These are phyloP conservation scores for Eutreptiella sp. DNA, from an alignment of 208 protist species.

Conservation along the genomic window DNA sequence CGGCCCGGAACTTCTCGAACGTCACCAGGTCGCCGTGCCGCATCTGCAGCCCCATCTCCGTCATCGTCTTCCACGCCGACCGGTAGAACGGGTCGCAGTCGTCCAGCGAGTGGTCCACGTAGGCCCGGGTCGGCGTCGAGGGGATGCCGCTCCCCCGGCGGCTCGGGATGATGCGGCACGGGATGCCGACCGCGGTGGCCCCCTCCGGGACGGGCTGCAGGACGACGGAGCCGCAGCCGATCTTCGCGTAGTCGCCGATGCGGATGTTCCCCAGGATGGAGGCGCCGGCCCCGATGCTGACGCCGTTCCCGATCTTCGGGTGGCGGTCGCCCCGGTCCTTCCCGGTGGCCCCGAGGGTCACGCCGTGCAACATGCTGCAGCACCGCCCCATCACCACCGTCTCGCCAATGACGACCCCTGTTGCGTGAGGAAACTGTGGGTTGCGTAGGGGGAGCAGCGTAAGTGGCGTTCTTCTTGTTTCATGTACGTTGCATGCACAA, in stretches of 20 bases:
- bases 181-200: conserved; percentile 24
- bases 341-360: conserved; percentile 62
- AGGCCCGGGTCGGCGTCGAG: too few relatives aligned
- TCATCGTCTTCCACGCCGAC: too few relatives aligned
- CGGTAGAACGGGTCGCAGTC: too few relatives aligned
- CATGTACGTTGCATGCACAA: too few relatives aligned
- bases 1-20: too few relatives aligned
- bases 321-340: conserved; percentile 42
- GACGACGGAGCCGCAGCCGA: conserved; percentile 45
- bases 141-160: too few relatives aligned
- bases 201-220: conserved; percentile 21
- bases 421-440: too few relatives aligned
- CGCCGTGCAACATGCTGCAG: conserved; percentile 68
- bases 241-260: conserved; percentile 59
- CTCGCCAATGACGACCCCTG: conserved; percentile 71
- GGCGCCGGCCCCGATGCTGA: conserved; percentile 68
- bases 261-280: conserved; percentile 66
- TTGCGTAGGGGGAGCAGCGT: too few relatives aligned
- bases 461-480: too few relatives aligned
- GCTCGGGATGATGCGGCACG: conserved; percentile 6
- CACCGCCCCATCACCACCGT: conserved; percentile 68
- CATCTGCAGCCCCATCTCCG: too few relatives aligned
- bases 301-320: conserved; percentile 69
- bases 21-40: too few relatives aligned
- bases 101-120: too few relatives aligned